Evolutionary conservation across 2,329 filamentous ascomycete genomes (phyloP).

Genomic region (Phyllosticta citrichinensis): DNA sequence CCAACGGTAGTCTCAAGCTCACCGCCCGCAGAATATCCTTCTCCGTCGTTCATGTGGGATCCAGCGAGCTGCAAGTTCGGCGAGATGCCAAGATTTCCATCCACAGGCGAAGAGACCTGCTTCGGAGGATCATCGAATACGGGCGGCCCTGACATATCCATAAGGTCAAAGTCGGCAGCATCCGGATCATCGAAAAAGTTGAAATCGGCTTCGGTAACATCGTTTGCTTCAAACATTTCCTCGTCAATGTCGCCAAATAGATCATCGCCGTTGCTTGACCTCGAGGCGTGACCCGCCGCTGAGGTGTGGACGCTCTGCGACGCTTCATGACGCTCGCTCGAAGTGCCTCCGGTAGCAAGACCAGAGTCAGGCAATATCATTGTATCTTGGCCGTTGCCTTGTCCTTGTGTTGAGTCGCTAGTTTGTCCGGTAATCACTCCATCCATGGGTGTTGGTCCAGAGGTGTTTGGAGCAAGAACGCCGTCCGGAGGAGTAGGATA

Average conservation of each 20-base stretch:
- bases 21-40: conserved; percentile 1
- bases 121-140: conserved; percentile 8
- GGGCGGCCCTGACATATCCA: conserved; percentile 17
- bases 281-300: background rate
- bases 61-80: conserved; percentile 6
- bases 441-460: conserved; percentile 11
- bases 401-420: background rate
- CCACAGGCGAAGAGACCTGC: conserved; percentile 12
- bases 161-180: conserved; percentile 27
- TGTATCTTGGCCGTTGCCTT: background rate
- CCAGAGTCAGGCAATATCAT: background rate
- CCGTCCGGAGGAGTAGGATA: conserved; percentile 33
- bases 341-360: background rate
- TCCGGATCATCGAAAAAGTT: conserved; percentile 66
- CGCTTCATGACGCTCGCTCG: background rate
- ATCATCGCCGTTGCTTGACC: conserved; percentile 37
- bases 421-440: background rate
- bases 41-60: conserved; percentile 7
- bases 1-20: background rate
- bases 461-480: conserved; percentile 21
- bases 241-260: conserved; percentile 57
- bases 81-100: background rate
- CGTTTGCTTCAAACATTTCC: conserved; percentile 62
- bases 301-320: background rate
- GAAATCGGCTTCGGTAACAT: conserved; percentile 75